Evolutionary conservation across 139 green algal genomes (phyloP).

Genomic region (Monoraphidium neglectum): DNA sequence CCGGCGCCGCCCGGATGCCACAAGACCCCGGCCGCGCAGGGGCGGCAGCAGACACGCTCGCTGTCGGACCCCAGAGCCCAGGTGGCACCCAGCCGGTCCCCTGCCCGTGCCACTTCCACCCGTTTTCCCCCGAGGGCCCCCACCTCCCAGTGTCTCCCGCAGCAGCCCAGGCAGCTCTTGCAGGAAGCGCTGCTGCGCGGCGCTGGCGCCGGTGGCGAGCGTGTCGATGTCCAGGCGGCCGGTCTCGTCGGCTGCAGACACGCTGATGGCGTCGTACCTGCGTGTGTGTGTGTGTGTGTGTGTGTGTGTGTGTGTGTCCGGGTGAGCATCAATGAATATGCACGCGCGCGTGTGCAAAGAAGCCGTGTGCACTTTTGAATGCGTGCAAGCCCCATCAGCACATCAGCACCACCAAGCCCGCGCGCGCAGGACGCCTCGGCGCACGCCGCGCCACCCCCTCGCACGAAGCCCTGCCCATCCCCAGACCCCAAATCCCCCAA

Average conservation of each 20-base stretch:
- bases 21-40: too few relatives aligned
- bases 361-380: too few relatives aligned
- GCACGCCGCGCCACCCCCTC: slow-evolving; percentile 14
- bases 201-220: slow-evolving; percentile 4
- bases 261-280: slow-evolving; percentile 11
- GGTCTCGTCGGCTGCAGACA: slow-evolving; percentile 21
- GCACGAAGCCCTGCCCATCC: neutral
- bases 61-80: neutral
- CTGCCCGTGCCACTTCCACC: too few relatives aligned
- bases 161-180: slow-evolving; percentile 21
- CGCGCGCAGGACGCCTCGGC: too few relatives aligned
- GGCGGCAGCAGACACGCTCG: too few relatives aligned
- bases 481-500: neutral
- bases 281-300: slow-evolving; percentile 4
- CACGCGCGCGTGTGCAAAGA: too few relatives aligned
- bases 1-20: too few relatives aligned
- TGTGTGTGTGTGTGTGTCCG: slow-evolving; percentile 14
- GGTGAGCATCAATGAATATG: too few relatives aligned
- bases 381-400: too few relatives aligned
- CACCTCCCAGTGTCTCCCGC: slow-evolving; percentile 11
- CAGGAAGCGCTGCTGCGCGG: slow-evolving; percentile 21
- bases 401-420: too few relatives aligned
- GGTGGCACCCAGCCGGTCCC: neutral
- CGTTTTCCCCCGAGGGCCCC: neutral
- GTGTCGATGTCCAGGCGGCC: slow-evolving; percentile 22